Base-by-base conservation (phyloP, 345 rosid species). In the Salix arbutifolia region DNA sequence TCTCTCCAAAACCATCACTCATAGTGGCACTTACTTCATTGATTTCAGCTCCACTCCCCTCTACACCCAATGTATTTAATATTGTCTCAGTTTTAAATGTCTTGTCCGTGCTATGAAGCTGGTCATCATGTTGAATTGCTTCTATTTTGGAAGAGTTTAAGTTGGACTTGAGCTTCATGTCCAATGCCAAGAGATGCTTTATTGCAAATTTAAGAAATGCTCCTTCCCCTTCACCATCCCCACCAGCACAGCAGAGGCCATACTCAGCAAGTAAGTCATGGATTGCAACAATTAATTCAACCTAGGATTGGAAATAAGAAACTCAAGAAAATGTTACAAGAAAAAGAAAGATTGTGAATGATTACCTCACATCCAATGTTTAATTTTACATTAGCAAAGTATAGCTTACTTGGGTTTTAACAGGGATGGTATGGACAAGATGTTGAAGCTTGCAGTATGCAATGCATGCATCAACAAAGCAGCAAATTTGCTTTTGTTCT, bases 371-470 rank as follows among this genome's bases (percentile, higher is more conserved):
- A 74, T 56, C 66, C 60, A 72, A 44, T 30, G 17, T 33, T 42
- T 21, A 58, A 42, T 67, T 70, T 23, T 28, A 60, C 52, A 25
- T 6, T 17, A 71, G 33, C 60, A 74, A 72, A 66, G 56, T 50
- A 31, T 74, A 35, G 81, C 89, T 85, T 80, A 93, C 98, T 84
- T 93, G 98, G 75, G 88, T 76, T 89, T 96, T 88, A 58, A 92
- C 80, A 70, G 89, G 82, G 26, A 86, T 77, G 18, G 89, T 80
- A 83, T 87, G 80, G 80, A 87, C 85, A 64, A 96, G 90, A 77
- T 93, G 96, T 81, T 93, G 99, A 84, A 93, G 91, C 84, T 92
- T 96, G 93, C 97, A 90, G 82, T 92, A 96, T 8, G 91, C 91
- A 85, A 89, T 92, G 79, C 89, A 91, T 66, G 98, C 96, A 84